Base-by-base conservation (phyloP, 805 yeast genomes). In the Wickerhamiella sergipiensis region DNA sequence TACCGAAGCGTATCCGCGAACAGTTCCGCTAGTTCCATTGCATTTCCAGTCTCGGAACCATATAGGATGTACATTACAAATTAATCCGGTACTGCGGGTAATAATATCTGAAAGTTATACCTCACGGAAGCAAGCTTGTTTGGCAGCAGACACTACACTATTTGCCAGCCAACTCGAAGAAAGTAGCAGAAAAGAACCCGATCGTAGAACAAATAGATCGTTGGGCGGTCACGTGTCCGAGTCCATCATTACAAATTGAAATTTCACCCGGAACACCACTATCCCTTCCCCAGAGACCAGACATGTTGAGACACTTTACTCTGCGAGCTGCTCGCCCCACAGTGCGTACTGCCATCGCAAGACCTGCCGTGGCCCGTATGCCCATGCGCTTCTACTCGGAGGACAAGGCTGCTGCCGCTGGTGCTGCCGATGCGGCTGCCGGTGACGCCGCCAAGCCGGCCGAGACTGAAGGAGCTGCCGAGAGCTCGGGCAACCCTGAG, bases 11-110 rank as follows among this genome's bases (percentile, higher is more conserved):
- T 70, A 51, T 75, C 71, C 17, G 79, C 73, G 22, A 89, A 67
- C 31, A 78, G 72, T 42, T 75, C 73, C 0, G 97, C 95, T 60
- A 78, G 81, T 59, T 90, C 97, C 59, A 83, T 85, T 0, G 95
- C 76, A 60, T 85, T 89, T 0, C 97, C 97, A 0, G 97, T 85
- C 62, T 89, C 97, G 1, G 95, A 81, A 0, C 97, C 97, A 65
- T 83, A 89, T 0, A 92, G 68, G 6, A 92, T 52, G n/a, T 53
- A 33, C 60, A 56, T 57, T 9, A 33, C 40, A 49, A 17, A 49
- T 47, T 39, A 38, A 23, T 21, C 43, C 47, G 33, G 15, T 29
- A 12, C 3, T 6, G 15, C 33, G 15, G 12, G 8, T 8, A 8
- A 24, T 24, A 24, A 24, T 8, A 24, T 8, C 26, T 29, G 15